A percentile compares a stretch with the other conserved stretches of the same genome.
These are phyloP conservation scores for Cyclospora cayetanensis DNA, from an alignment of 169 alveolate genomes.

Conservation along the genomic window DNA sequence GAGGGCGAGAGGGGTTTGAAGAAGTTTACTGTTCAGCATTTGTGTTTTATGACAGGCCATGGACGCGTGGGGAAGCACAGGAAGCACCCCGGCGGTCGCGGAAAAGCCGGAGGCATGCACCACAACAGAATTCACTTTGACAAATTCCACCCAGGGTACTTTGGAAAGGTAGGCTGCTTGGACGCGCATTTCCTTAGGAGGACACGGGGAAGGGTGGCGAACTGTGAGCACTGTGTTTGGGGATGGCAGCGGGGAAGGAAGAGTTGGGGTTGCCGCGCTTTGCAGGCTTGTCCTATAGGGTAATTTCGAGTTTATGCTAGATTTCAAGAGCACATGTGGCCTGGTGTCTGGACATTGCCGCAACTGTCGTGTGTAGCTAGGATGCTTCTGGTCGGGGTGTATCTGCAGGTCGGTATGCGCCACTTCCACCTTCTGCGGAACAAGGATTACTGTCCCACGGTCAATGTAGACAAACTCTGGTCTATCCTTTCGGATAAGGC, in stretches of 20 bases:
- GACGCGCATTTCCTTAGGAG: too few relatives aligned
- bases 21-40: slow-evolving; percentile 1
- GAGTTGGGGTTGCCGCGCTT: not conserved
- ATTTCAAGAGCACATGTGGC: not conserved
- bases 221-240: not conserved
- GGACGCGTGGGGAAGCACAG: slow-evolving; percentile 99
- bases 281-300: not conserved
- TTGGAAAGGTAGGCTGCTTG: slow-evolving; percentile 94
- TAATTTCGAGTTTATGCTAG: not conserved
- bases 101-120: slow-evolving; percentile 98
- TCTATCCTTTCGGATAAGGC: slow-evolving; percentile 93
- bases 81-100: slow-evolving; percentile 99
- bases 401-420: slow-evolving; percentile 95
- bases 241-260: not conserved
- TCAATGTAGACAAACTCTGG: slow-evolving; percentile 97
- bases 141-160: slow-evolving; percentile 98
- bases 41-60: slow-evolving; percentile 87
- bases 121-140: slow-evolving; percentile 96
- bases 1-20: too few relatives aligned
- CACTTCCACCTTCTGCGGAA: slow-evolving; percentile 95
- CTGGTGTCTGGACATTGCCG: slow-evolving; percentile 53
- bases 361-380: slow-evolving; percentile 60
- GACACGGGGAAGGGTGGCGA: not conserved
- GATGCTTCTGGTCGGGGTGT: not conserved
- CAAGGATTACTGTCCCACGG: slow-evolving; percentile 87